These are phyloP conservation scores for Herpotrichia juniperi DNA, from an alignment of 2,329 filamentous ascomycete genomes.

Conservation along the genomic window DNA sequence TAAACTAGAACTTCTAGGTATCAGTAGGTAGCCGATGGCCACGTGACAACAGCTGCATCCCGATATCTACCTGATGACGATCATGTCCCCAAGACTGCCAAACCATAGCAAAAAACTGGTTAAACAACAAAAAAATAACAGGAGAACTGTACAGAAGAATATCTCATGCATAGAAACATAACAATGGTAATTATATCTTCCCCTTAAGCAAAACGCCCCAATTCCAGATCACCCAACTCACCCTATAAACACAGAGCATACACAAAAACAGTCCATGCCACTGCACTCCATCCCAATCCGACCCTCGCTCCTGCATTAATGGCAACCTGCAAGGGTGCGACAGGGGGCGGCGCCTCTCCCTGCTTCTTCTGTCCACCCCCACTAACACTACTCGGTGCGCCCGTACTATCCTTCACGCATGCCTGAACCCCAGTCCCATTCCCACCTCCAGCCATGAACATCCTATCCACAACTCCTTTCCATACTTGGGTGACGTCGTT, in stretches of 20 bases:
- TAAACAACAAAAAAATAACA: too few relatives aligned
- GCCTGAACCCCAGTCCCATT: slow-evolving; percentile 15
- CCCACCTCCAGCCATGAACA: slow-evolving; percentile 29
- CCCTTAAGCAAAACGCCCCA: too few relatives aligned
- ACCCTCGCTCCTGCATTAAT: neutral
- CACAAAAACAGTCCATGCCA: neutral
- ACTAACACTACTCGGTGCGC: slow-evolving; percentile 33
- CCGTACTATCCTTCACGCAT: slow-evolving; percentile 39
- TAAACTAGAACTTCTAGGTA: too few relatives aligned
- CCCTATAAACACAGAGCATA: neutral
- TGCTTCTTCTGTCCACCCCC: slow-evolving; percentile 38
- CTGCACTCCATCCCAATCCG: neutral
- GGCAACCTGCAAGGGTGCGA: neutral
- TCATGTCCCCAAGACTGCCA: too few relatives aligned
- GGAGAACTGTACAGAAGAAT: too few relatives aligned
- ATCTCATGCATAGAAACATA: too few relatives aligned
- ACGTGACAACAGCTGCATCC: too few relatives aligned
- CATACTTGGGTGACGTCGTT: slow-evolving; percentile 44
- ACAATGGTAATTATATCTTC: too few relatives aligned
- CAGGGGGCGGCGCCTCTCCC: slow-evolving; percentile 16
- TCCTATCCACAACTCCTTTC: slow-evolving; percentile 43
- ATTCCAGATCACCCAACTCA: too few relatives aligned
- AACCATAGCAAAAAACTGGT: too few relatives aligned
- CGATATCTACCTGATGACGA: too few relatives aligned
- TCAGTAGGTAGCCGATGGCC: too few relatives aligned